These are phyloP conservation scores for Haplosporangium sp. DNA, from an alignment of 371 early-diverging fungal genomes.

Conservation along the genomic window DNA sequence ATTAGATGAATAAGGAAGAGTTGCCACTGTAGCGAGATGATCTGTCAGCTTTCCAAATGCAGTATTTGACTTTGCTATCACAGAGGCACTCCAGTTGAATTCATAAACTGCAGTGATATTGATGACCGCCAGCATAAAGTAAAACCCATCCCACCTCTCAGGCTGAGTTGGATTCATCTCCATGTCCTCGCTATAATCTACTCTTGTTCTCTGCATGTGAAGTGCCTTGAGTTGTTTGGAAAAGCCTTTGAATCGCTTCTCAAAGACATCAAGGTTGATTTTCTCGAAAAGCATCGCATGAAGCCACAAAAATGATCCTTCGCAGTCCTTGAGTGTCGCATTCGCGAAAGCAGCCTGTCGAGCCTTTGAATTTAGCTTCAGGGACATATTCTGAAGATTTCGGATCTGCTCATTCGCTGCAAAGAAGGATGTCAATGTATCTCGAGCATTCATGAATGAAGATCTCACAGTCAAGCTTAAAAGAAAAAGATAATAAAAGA, in stretches of 20 bases:
- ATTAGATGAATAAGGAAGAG: slow-evolving; percentile 50
- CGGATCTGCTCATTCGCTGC: slow-evolving; percentile 47
- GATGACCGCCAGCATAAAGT: slow-evolving; percentile 64
- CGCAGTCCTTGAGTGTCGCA: slow-evolving; percentile 44
- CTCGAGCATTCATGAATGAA: slow-evolving; percentile 57
- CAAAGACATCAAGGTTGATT: slow-evolving; percentile 72
- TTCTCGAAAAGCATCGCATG: slow-evolving; percentile 78
- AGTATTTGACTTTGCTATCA: slow-evolving; percentile 57
- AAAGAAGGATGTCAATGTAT: slow-evolving; percentile 55
- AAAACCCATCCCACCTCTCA: slow-evolving; percentile 58
- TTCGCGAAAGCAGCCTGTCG: slow-evolving; percentile 29
- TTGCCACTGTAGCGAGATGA: slow-evolving; percentile 27
- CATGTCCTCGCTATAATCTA: neutral
- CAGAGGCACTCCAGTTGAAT: slow-evolving; percentile 66
- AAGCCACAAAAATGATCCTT: slow-evolving; percentile 64
- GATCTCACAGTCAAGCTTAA: slow-evolving; percentile 54
- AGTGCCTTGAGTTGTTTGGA: slow-evolving; percentile 28
- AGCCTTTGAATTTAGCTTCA: slow-evolving; percentile 25
- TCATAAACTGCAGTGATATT: slow-evolving; percentile 66
- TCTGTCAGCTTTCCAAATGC: slow-evolving; percentile 33
- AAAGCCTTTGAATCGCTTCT: slow-evolving; percentile 36
- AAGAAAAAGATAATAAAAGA: neutral
- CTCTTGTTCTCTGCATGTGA: slow-evolving; percentile 1
- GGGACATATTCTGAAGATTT: slow-evolving; percentile 21
- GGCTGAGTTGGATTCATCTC: neutral